Evolutionary conservation across 148 eudicot species (phyloP).

Genomic region (Rhododendron kiyosumense): DNA sequence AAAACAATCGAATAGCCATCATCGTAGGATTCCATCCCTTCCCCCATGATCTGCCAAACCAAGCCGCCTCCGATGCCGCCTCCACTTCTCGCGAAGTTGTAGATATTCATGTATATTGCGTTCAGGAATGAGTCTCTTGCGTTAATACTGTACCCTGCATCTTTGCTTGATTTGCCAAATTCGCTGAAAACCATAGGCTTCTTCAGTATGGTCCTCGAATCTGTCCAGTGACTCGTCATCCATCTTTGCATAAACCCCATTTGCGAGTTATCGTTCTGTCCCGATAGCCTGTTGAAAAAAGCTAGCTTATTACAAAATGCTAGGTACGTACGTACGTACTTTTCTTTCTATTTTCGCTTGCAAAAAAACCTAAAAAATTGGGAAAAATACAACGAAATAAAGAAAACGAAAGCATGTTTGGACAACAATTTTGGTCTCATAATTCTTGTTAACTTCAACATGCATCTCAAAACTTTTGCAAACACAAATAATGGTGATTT

Average conservation of each 20-base stretch:
- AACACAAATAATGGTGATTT: too few relatives aligned
- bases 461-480: too few relatives aligned
- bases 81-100: constrained; percentile 7
- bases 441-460: too few relatives aligned
- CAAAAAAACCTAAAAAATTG: too few relatives aligned
- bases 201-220: constrained; percentile 16
- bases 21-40: constrained; percentile 17
- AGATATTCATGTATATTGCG: constrained; percentile 9
- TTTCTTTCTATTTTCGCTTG: too few relatives aligned
- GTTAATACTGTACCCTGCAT: constrained; percentile 9
- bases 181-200: constrained; percentile 24
- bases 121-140: constrained; percentile 18
- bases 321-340: not conserved
- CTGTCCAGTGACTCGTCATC: constrained; percentile 20
- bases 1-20: constrained; percentile 30
- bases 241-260: constrained; percentile 23
- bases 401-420: too few relatives aligned
- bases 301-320: not conserved
- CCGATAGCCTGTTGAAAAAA: constrained; percentile 10
- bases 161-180: constrained; percentile 36
- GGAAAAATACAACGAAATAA: too few relatives aligned
- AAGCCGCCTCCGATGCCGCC: constrained; percentile 21
- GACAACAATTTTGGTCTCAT: too few relatives aligned
- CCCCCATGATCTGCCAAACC: constrained; percentile 27
- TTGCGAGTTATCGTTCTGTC: constrained; percentile 14